Evolutionary conservation across 768 basidiomycete genomes (phyloP), one percentile per base, ranked within the genome.

Genomic region (Pleurotus pulmonarius): DNA sequence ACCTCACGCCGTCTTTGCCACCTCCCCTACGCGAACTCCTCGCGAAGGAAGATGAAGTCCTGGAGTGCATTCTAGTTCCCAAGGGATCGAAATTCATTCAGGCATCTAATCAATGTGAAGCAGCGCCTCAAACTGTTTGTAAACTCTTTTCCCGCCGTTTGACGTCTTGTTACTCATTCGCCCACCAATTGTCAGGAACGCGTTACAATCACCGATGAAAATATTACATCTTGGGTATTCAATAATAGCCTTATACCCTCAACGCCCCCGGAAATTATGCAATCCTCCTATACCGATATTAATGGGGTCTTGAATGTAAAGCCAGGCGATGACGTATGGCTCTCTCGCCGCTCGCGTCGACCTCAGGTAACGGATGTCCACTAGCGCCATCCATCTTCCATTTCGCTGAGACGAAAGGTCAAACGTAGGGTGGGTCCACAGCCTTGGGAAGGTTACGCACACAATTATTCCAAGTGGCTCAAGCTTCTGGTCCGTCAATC

Each of bases 351-450:
- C 58, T 68, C 72, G 58, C 74, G 73, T 57, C 62, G 69, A 55
- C 77, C 80, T 51, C 80, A 82, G 75, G 88, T 86, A 69, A 57
- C 74, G 67, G 15, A 25, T n/a, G 34, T 25, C 15, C 15, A 16
- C 22, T n/a, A 40, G 37, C 38, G 24, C 26, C 34, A 18, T 37
- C 34, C 25, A 24, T 38, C 51, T 22, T 40, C 51, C 11, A 12
- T 25, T 13, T 40, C 20, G 16, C 51, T 41, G 20, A 47, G 46
- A 25, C 46, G 24, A 24, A 56, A 46, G 41, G 47, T 55, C 58
- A 34, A 34, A 34, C 29, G 45, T 69, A 96, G 92, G 93, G 94
- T 62, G 92, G 91, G 53, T 92, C 90, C 63, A 95, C 94, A 2
- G 74, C 83, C 5, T 75, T 98, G 48, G 94, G 94, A 44, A 80